A percentile compares a stretch with the other conserved stretches of the same genome.
Evolutionary conservation across 257 asterid species (phyloP).

Genomic region (Solanum peruvianum): DNA sequence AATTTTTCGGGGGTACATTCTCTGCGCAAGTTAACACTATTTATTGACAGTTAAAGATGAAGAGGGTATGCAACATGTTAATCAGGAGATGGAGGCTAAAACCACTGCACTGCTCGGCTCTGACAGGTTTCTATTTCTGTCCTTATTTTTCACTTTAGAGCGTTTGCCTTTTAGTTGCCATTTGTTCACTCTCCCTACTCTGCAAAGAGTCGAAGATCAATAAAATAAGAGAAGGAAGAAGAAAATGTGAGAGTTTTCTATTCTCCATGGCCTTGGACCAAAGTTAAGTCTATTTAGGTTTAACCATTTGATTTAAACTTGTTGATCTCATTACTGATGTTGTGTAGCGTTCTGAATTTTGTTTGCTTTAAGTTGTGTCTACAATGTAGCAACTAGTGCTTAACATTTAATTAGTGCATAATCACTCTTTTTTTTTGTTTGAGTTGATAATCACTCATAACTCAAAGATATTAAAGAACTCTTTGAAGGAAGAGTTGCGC

Average conservation of each 20-base stretch:
- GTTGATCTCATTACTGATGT: background rate
- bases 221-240: background rate
- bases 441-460: background rate
- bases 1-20: background rate
- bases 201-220: background rate
- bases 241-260: background rate
- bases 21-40: slow-evolving; percentile 14
- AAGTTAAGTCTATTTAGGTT: background rate
- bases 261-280: background rate
- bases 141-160: background rate
- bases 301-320: background rate
- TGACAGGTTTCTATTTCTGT: slow-evolving; percentile 47
- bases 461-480: background rate
- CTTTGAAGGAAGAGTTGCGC: background rate
- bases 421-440: background rate
- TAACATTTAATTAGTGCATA: background rate
- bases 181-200: background rate
- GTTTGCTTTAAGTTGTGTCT: background rate
- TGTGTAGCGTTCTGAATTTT: background rate
- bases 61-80: slow-evolving; percentile 78
- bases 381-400: background rate
- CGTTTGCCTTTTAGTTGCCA: background rate
- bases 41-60: slow-evolving; percentile 69
- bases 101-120: slow-evolving; percentile 52
- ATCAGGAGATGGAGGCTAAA: slow-evolving; percentile 90